Conservation (phyloP, 2,329 filamentous ascomycete genomes). For the Verticillium albo-atrum region DNA sequence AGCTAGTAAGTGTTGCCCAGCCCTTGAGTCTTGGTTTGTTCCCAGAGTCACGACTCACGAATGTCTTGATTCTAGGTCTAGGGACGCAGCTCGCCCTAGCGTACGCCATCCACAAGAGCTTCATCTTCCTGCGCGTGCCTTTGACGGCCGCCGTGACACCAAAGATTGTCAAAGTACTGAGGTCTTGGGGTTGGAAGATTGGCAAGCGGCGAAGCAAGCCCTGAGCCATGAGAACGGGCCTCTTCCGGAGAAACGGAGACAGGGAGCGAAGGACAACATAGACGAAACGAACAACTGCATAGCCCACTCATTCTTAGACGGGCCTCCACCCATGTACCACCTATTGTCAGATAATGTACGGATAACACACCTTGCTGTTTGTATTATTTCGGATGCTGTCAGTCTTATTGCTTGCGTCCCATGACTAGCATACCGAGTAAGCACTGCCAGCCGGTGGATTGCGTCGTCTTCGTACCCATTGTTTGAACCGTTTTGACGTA, state of each 20-base stretch:
- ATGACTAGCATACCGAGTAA: background rate
- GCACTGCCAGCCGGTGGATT: background rate
- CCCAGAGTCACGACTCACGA: background rate
- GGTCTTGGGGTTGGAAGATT: constrained; percentile 92
- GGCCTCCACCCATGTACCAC: background rate
- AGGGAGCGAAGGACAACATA: background rate
- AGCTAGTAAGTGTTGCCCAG: constrained; percentile 61
- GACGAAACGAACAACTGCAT: background rate
- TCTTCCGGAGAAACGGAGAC: background rate
- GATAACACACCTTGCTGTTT: background rate
- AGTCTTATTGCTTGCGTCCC: background rate
- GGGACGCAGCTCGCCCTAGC: constrained; percentile 85
- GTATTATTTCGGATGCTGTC: background rate
- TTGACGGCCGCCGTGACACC: constrained; percentile 86
- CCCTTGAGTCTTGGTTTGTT: background rate
- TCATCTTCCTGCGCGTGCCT: constrained; percentile 94
- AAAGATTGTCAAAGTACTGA: constrained; percentile 85
- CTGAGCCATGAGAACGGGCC: background rate
- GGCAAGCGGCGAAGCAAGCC: constrained; percentile 52
- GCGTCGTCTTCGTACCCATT: too few relatives aligned
- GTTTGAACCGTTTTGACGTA: background rate
- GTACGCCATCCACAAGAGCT: constrained; percentile 96
- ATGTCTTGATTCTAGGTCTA: constrained; percentile 38
- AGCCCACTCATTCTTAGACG: background rate
- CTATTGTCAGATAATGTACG: background rate